These are phyloP conservation scores for Inonotus obliquus DNA, from an alignment of 1,284 basidiomycete species.

Conservation along the genomic window DNA sequence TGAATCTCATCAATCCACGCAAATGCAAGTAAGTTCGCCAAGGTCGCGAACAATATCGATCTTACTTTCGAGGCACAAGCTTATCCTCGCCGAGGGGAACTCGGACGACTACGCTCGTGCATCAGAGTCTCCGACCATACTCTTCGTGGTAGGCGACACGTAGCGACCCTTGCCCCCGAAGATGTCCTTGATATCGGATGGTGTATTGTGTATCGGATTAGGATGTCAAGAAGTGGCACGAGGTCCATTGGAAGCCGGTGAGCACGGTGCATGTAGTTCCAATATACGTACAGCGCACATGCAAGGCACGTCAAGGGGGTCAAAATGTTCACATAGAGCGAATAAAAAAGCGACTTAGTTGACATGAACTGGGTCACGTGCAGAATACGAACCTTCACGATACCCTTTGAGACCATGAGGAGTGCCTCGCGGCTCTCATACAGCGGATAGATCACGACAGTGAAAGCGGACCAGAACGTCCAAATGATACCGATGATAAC, in stretches of 20 bases:
- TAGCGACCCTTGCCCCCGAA: conserved; percentile 12
- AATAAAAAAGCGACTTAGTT: neutral
- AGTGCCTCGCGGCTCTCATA: conserved; percentile 77
- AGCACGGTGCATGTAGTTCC: neutral
- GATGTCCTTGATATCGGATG: conserved; percentile 4
- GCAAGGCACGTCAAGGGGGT: neutral
- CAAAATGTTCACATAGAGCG: neutral
- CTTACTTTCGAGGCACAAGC: neutral
- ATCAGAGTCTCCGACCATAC: neutral
- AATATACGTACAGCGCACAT: neutral
- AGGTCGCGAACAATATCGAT: neutral
- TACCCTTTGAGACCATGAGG: conserved; percentile 50
- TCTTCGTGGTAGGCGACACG: conserved; percentile 3
- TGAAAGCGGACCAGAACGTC: conserved; percentile 72
- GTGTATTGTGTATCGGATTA: neutral
- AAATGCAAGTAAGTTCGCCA: neutral
- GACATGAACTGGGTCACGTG: neutral
- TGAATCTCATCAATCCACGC: neutral
- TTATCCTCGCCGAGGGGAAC: neutral
- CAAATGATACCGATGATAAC: conserved; percentile 77
- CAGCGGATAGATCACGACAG: conserved; percentile 80
- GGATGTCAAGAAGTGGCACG: neutral
- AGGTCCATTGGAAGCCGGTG: neutral
- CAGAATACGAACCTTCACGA: conserved; percentile 49
- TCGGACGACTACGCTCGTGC: neutral